Evolutionary conservation across 2,329 filamentous ascomycete species (phyloP).

Genomic region (Diaporthe velutina): DNA sequence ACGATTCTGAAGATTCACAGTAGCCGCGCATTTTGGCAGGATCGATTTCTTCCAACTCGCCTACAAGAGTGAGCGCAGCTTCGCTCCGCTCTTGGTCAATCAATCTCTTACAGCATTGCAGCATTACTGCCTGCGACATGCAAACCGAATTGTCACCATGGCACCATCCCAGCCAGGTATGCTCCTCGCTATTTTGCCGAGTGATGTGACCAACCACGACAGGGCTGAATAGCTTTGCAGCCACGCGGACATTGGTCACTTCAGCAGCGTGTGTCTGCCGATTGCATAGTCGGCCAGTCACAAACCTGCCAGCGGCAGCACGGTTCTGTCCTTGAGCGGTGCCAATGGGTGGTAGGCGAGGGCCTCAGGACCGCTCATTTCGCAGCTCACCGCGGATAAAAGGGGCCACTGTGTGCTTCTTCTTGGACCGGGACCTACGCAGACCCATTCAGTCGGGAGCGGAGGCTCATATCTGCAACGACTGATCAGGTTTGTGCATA

Average conservation of each 20-base stretch:
- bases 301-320: neutral
- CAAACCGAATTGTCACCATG: neutral
- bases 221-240: neutral
- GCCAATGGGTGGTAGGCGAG: neutral
- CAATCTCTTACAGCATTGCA: neutral
- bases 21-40: neutral
- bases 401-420: neutral
- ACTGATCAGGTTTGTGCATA: constrained; percentile 6
- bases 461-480: neutral
- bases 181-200: neutral
- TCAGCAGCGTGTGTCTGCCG: neutral
- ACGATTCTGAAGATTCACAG: neutral
- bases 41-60: neutral
- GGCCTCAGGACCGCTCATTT: neutral
- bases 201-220: neutral
- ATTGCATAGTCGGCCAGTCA: neutral
- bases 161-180: neutral
- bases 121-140: neutral
- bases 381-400: neutral
- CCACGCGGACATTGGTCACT: neutral
- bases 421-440: neutral
- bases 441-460: neutral
- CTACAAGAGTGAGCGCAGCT: neutral
- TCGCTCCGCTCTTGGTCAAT: neutral
- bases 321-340: neutral